Evolutionary conservation across 441 rosid genomes (phyloP).

Genomic region (Cnidoscolus chayamansa): DNA sequence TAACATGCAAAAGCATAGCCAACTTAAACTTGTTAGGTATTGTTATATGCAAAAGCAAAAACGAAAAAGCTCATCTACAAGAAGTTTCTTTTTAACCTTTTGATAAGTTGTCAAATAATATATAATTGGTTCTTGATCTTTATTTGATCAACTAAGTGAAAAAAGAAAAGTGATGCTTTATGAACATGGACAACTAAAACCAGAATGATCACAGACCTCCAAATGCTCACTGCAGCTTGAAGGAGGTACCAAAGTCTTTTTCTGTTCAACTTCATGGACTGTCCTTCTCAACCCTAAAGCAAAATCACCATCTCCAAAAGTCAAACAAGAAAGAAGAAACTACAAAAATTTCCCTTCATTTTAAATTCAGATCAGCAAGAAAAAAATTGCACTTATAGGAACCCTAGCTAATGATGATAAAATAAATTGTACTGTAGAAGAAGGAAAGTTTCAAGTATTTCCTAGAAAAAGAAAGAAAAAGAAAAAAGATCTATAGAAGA

Average conservation of each 20-base stretch:
- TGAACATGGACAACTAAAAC: not conserved
- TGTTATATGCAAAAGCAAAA: too few relatives aligned
- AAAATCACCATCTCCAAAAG: slow-evolving; percentile 7
- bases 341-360: not conserved
- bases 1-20: slow-evolving; percentile 14
- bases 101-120: slow-evolving; percentile 6
- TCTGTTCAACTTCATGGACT: slow-evolving; percentile 37
- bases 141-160: not conserved
- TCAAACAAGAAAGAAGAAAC: not conserved
- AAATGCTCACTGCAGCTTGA: slow-evolving; percentile 29
- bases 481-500: not conserved
- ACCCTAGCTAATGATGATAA: too few relatives aligned
- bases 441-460: too few relatives aligned
- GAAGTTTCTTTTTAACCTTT: slow-evolving; percentile 24
- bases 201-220: slow-evolving; percentile 28
- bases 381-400: too few relatives aligned
- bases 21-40: too few relatives aligned
- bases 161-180: not conserved
- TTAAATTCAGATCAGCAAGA: not conserved
- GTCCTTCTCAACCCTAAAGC: slow-evolving; percentile 32
- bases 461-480: too few relatives aligned
- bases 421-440: too few relatives aligned
- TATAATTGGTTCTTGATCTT: not conserved
- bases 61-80: not conserved
- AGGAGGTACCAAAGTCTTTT: slow-evolving; percentile 36